Evolutionary conservation across 495 filamentous ascomycete species (phyloP).

Genomic region (Aspergillus taichungensis): DNA sequence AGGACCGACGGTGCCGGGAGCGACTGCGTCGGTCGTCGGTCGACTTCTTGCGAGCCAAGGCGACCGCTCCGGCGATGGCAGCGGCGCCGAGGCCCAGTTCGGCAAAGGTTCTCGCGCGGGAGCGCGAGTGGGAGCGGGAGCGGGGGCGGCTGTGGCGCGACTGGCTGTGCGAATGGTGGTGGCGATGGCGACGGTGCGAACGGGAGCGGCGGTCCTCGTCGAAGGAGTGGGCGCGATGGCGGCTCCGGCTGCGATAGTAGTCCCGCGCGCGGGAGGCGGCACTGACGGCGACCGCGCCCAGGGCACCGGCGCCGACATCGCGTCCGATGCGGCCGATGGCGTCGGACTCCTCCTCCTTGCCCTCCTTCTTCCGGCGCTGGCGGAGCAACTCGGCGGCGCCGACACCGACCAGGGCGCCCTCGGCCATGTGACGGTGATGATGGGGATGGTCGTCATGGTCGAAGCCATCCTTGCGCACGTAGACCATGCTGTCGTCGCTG

Average conservation of each 20-base stretch:
- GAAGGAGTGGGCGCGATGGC: constrained; percentile 38
- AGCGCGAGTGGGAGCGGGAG: constrained; percentile 49
- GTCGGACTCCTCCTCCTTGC: constrained; percentile 43
- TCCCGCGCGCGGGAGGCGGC: constrained; percentile 63
- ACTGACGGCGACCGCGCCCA: constrained; percentile 78
- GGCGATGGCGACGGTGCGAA: constrained; percentile 29
- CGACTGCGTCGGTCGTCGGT: constrained; percentile 65
- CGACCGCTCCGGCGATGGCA: constrained; percentile 71
- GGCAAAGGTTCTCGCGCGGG: constrained; percentile 50
- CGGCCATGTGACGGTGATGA: constrained; percentile 74
- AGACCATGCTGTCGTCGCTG: constrained; percentile 59
- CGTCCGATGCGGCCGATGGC: constrained; percentile 58
- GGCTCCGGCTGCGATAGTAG: constrained; percentile 57
- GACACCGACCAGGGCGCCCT: constrained; percentile 73
- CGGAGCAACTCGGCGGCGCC: constrained; percentile 67
- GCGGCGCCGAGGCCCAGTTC: constrained; percentile 74
- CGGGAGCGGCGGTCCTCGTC: constrained; percentile 41
- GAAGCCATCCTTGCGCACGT: constrained; percentile 45
- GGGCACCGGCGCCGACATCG: constrained; percentile 67
- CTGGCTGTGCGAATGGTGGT: constrained; percentile 27
- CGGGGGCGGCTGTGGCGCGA: constrained; percentile 34
- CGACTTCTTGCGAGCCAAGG: constrained; percentile 59
- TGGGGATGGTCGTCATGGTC: constrained; percentile 50
- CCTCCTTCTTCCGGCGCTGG: constrained; percentile 53
- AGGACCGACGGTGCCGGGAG: constrained; percentile 51